phyloP scores from a whole-genome alignment of 163 green algal species.

The Dunaliella salina region DNA sequence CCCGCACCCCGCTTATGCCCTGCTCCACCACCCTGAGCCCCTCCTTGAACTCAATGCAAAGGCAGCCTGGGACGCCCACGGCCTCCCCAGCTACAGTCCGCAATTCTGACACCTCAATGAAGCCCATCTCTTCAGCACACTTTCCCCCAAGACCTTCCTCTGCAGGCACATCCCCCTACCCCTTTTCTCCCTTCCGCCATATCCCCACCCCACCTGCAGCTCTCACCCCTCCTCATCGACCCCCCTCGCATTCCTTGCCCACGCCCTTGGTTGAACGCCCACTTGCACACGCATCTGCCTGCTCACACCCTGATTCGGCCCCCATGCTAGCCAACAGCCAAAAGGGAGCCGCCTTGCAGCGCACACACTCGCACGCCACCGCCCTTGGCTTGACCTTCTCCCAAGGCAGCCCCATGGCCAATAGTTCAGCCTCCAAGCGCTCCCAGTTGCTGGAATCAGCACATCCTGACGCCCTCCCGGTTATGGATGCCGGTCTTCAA shows the following conservation, averaged over 20 bases:
- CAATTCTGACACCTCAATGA: neutral
- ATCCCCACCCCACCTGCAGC: too few species aligned
- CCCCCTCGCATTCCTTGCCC: too few species aligned
- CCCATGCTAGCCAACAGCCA: too few species aligned
- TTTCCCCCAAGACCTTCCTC: neutral
- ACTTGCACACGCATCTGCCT: too few species aligned
- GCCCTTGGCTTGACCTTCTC: too few species aligned
- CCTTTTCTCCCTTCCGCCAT: neutral
- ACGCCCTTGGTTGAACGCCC: too few species aligned
- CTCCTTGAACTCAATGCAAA: neutral
- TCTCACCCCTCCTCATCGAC: too few species aligned
- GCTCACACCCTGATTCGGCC: too few species aligned
- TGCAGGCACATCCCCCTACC: neutral
- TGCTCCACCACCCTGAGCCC: neutral
- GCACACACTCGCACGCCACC: too few species aligned
- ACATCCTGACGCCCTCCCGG: neutral
- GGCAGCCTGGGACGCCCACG: neutral
- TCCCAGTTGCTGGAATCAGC: neutral
- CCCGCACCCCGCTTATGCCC: neutral
- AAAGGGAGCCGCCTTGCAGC: too few species aligned
- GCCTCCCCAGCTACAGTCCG: neutral
- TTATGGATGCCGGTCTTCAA: too few species aligned
- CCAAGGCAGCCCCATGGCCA: too few species aligned
- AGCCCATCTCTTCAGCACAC: neutral
- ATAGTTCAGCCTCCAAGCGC: neutral